Percentiles rank a stretch among this genome's conserved stretches.
Evolutionary conservation across 2,329 filamentous ascomycete genomes (phyloP).

Genomic region (Furcasterigmium furcatum): DNA sequence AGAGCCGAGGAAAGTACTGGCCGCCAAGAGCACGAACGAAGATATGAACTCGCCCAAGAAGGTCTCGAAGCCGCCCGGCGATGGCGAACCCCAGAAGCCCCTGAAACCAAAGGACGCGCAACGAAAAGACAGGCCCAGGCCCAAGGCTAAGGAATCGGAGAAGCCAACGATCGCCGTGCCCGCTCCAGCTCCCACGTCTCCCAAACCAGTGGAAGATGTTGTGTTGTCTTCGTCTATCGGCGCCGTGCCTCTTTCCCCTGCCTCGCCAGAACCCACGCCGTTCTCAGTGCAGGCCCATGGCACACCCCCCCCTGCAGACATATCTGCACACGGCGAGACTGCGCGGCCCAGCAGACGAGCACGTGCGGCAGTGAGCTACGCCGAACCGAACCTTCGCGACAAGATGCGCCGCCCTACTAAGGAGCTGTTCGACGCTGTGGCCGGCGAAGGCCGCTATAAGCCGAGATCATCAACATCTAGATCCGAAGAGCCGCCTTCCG

Average conservation of each 20-base stretch:
- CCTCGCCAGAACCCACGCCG: conserved; percentile 44
- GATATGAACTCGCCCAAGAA: conserved; percentile 59
- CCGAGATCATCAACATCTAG: conserved; percentile 36
- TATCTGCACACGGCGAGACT: conserved; percentile 52
- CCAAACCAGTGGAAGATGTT: conserved; percentile 7
- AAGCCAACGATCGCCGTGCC: conserved; percentile 3
- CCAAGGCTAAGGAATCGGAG: conserved; percentile 24
- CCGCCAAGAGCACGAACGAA: conserved; percentile 58
- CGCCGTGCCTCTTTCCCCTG: conserved; percentile 39
- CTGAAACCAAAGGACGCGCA: conserved; percentile 31
- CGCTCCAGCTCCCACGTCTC: conserved; percentile 1
- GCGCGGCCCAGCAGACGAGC: conserved; percentile 65
- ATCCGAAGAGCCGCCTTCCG: conserved; percentile 18
- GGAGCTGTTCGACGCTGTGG: conserved; percentile 71
- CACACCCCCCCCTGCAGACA: conserved; percentile 58
- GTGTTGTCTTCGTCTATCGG: conserved; percentile 29
- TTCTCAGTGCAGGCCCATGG: conserved; percentile 35
- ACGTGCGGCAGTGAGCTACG: conserved; percentile 71
- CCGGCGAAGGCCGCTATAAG: conserved; percentile 55
- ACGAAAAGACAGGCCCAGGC: conserved; percentile 15
- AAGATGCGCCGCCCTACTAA: conserved; percentile 83
- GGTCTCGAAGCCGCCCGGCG: conserved; percentile 23
- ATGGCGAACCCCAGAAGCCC: conserved; percentile 23
- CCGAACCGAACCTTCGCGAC: conserved; percentile 74
- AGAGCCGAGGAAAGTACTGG: conserved; percentile 43